Percentiles rank a stretch among this genome's conserved stretches.
Conservation (phyloP, 208 protist species). For the Trypanosoma grayi region DNA sequence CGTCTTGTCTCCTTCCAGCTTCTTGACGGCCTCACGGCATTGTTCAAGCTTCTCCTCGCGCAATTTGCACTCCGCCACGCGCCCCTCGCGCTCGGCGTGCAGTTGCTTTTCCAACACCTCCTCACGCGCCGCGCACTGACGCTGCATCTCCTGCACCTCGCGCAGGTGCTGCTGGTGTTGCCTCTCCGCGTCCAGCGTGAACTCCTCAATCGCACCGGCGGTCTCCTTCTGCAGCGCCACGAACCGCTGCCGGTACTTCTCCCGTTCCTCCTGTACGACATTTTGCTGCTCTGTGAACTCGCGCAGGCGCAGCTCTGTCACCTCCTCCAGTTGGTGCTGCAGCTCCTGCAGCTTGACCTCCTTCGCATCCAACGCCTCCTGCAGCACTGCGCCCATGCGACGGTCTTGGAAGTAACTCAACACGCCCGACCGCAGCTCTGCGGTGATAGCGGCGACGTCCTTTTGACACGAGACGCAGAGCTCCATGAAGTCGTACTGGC, state of each 20-base stretch:
- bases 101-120: slow-evolving; percentile 2
- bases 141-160: slow-evolving; percentile 5
- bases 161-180: background rate
- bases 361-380: slow-evolving; percentile 8
- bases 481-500: slow-evolving; percentile 21
- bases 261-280: slow-evolving; percentile 14
- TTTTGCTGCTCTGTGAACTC: slow-evolving; percentile 10
- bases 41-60: background rate
- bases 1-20: slow-evolving; percentile 5
- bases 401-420: slow-evolving; percentile 5
- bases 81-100: background rate
- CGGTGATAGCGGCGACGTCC: slow-evolving; percentile 12
- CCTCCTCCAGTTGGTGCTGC: background rate
- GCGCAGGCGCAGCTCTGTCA: slow-evolving; percentile 1
- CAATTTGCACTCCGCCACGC: background rate
- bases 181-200: slow-evolving; percentile 1
- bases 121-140: background rate
- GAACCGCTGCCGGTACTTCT: slow-evolving; percentile 10
- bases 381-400: slow-evolving; percentile 4
- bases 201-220: background rate
- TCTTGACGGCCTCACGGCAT: background rate
- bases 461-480: slow-evolving; percentile 16
- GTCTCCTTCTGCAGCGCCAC: slow-evolving; percentile 10
- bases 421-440: slow-evolving; percentile 12
- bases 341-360: background rate